Percentiles rank a stretch among this genome's conserved stretches.
Conservation (phyloP, 345 rosid genomes). For the Trapa bicornis region DNA sequence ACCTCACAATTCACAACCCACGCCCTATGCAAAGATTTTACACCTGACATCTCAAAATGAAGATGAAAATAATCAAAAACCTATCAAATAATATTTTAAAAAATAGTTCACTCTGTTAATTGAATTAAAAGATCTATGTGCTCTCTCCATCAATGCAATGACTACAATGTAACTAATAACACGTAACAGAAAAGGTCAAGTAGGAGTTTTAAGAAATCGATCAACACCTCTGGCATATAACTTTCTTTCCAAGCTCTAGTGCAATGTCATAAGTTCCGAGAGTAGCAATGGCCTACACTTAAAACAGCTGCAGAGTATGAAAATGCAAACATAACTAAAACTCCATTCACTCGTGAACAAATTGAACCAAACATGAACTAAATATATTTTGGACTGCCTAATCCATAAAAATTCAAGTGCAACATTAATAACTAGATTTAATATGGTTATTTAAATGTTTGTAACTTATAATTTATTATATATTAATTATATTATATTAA, state of each 20-base stretch:
- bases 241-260: slow-evolving; percentile 80
- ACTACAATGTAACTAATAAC: neutral
- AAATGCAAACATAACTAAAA: neutral
- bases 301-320: neutral
- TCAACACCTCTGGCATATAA: slow-evolving; percentile 73
- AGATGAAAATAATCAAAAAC: neutral
- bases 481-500: no score
- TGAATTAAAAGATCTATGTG: neutral
- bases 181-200: neutral
- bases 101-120: neutral
- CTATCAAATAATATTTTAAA: neutral
- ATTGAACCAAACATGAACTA: neutral
- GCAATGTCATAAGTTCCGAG: slow-evolving; percentile 89
- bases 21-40: neutral
- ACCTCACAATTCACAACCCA: neutral
- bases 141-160: neutral
- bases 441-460: no score
- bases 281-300: slow-evolving; percentile 61
- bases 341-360: neutral
- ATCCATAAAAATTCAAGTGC: neutral
- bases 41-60: neutral
- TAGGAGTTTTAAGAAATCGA: neutral
- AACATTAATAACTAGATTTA: neutral
- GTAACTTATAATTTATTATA: no score
- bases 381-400: neutral